Conservation (phyloP, 768 basidiomycete species). For the Tylopilus intermedius region DNA sequence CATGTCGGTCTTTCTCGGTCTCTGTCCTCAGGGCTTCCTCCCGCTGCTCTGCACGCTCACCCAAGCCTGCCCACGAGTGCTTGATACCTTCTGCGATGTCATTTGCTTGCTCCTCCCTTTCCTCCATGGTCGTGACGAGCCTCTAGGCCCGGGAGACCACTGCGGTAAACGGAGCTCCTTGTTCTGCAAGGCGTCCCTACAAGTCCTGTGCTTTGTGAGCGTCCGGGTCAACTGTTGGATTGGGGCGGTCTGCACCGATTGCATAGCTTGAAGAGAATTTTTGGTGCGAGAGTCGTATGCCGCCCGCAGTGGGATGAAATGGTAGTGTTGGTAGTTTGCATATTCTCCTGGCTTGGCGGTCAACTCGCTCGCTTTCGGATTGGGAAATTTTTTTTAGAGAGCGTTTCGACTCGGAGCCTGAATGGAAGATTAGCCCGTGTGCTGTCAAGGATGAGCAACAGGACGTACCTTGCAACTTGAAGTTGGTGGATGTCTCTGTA, state of each 20-base stretch:
- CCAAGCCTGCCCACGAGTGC: conserved; percentile 71
- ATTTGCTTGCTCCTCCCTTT: conserved; percentile 80
- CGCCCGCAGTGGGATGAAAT: conserved; percentile 69
- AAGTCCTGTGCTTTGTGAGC: conserved; percentile 68
- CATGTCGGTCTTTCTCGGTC: conserved; percentile 63
- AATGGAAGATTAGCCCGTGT: conserved; percentile 41
- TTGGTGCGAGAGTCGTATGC: conserved; percentile 69
- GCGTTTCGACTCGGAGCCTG: conserved; percentile 62
- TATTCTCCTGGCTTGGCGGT: conserved; percentile 74
- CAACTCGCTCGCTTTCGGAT: conserved; percentile 75
- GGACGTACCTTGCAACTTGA: conserved; percentile 42
- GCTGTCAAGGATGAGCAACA: not conserved
- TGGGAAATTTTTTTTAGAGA: conserved; percentile 77
- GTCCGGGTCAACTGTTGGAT: conserved; percentile 74
- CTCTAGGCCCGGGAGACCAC: conserved; percentile 73
- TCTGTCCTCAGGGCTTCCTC: conserved; percentile 67
- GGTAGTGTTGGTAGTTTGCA: conserved; percentile 68
- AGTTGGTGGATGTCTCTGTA: conserved; percentile 58
- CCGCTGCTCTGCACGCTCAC: conserved; percentile 61
- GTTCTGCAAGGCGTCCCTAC: conserved; percentile 27
- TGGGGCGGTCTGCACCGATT: conserved; percentile 66
- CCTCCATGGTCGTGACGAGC: conserved; percentile 80
- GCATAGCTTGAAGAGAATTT: conserved; percentile 66
- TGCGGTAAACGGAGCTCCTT: conserved; percentile 74
- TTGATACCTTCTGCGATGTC: conserved; percentile 79